Percentiles rank a stretch among this genome's conserved stretches.
Evolutionary conservation across 441 rosid genomes (phyloP).

Genomic region (Capsella rubella): DNA sequence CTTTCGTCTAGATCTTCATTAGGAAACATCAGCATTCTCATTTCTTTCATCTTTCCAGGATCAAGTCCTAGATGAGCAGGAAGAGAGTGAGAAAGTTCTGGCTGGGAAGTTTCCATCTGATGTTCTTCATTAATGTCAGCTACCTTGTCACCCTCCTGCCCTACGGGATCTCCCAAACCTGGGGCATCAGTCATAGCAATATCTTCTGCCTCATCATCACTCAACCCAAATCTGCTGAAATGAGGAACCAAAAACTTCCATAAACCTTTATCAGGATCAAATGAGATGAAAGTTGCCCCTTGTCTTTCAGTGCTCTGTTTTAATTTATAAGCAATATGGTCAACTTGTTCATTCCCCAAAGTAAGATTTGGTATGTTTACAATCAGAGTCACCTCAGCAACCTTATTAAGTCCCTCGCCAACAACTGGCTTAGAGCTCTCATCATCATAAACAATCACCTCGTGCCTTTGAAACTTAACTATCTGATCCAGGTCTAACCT

Average conservation of each 20-base stretch:
- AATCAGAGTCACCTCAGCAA: slow-evolving; percentile 82
- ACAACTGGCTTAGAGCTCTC: slow-evolving; percentile 74
- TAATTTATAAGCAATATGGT: slow-evolving; percentile 55
- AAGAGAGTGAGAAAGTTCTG: slow-evolving; percentile 93
- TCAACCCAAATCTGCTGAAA: slow-evolving; percentile 94
- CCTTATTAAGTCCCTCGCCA: slow-evolving; percentile 89
- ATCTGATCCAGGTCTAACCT: slow-evolving; percentile 67
- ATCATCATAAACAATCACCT: slow-evolving; percentile 81
- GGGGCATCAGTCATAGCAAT: slow-evolving; percentile 72
- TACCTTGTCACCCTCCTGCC: slow-evolving; percentile 54
- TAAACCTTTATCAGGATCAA: slow-evolving; percentile 60
- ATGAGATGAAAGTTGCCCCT: slow-evolving; percentile 79
- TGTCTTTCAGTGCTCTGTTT: slow-evolving; percentile 63
- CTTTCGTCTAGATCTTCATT: slow-evolving; percentile 60
- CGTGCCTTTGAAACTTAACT: slow-evolving; percentile 76
- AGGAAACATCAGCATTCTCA: slow-evolving; percentile 84
- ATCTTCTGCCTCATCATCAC: slow-evolving; percentile 94
- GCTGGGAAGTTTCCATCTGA: slow-evolving; percentile 53
- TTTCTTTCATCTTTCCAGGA: slow-evolving; percentile 84
- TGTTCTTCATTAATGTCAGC: slow-evolving; percentile 54
- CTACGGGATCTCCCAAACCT: slow-evolving; percentile 49
- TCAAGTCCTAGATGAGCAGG: slow-evolving; percentile 96
- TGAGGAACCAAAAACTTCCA: slow-evolving; percentile 89
- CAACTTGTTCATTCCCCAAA: slow-evolving; percentile 42
- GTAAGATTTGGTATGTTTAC: slow-evolving; percentile 45